These are phyloP conservation scores for Apiospora saccharicola DNA, from an alignment of 2,329 filamentous ascomycete species.

Conservation along the genomic window DNA sequence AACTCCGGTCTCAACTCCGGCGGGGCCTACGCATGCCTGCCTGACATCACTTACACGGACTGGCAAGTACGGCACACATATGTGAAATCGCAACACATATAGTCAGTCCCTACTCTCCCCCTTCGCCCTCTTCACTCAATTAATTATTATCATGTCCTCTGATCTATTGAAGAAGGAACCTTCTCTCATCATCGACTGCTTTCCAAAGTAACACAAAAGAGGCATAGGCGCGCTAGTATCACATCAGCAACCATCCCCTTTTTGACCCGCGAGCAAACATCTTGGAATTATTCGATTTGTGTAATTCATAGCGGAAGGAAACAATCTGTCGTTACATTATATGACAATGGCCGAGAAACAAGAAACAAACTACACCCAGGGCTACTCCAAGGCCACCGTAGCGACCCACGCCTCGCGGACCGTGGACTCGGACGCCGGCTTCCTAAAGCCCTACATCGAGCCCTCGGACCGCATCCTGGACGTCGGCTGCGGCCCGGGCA, in stretches of 20 bases:
- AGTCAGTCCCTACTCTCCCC: not conserved
- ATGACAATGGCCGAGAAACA: not conserved
- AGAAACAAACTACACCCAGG: slow-evolving; percentile 43
- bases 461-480: slow-evolving; percentile 51
- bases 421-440: slow-evolving; percentile 51
- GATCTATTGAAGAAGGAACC: too few relatives aligned
- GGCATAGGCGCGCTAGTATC: too few relatives aligned
- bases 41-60: not conserved
- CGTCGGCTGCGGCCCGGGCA: slow-evolving; percentile 57
- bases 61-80: not conserved
- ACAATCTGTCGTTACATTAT: not conserved
- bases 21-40: not conserved
- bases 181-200: too few relatives aligned
- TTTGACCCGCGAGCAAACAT: not conserved
- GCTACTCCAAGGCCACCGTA: slow-evolving; percentile 48
- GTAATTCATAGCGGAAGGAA: not conserved
- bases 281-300: too few relatives aligned
- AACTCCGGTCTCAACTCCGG: not conserved
- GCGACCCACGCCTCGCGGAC: slow-evolving; percentile 51
- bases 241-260: too few relatives aligned
- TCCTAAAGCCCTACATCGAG: slow-evolving; percentile 51
- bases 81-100: not conserved
- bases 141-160: not conserved
- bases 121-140: not conserved
- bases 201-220: not conserved